Evolutionary conservation across 805 yeast species (phyloP).

Genomic region (Debaryomyces castellii): DNA sequence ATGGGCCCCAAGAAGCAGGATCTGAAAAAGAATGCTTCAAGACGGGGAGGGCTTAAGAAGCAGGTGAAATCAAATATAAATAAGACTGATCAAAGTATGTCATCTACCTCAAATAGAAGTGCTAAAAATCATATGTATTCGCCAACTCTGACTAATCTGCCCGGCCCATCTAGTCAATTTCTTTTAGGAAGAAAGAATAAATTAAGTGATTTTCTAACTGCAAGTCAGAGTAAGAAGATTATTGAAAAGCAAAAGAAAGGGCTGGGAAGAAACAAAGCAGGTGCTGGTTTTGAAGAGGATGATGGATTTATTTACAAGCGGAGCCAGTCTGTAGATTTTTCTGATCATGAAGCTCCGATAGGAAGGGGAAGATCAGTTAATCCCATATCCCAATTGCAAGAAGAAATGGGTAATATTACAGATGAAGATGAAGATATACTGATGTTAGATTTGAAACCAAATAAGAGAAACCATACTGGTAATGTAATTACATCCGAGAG

Average conservation of each 20-base stretch:
- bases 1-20: constrained; percentile 11
- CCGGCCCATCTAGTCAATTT: constrained; percentile 8
- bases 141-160: constrained; percentile 3
- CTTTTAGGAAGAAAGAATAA: constrained; percentile 17
- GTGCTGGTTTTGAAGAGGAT: constrained; percentile 22
- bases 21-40: constrained; percentile 1
- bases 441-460: constrained; percentile 8
- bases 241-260: neutral
- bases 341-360: neutral
- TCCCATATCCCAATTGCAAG: constrained; percentile 22
- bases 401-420: constrained; percentile 15
- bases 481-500: neutral
- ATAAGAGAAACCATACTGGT: neutral
- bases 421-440: constrained; percentile 14
- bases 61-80: neutral
- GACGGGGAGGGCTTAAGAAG: constrained; percentile 1
- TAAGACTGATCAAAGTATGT: neutral
- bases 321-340: constrained; percentile 12
- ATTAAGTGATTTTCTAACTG: constrained; percentile 15
- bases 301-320: constrained; percentile 34
- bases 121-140: neutral
- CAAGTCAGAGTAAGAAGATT: constrained; percentile 5
- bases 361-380: constrained; percentile 18
- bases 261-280: neutral
- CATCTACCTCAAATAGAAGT: neutral